phyloP scores from a whole-genome alignment of 1,139 yeast genomes.

The Blastobotrys arbuscula region DNA sequence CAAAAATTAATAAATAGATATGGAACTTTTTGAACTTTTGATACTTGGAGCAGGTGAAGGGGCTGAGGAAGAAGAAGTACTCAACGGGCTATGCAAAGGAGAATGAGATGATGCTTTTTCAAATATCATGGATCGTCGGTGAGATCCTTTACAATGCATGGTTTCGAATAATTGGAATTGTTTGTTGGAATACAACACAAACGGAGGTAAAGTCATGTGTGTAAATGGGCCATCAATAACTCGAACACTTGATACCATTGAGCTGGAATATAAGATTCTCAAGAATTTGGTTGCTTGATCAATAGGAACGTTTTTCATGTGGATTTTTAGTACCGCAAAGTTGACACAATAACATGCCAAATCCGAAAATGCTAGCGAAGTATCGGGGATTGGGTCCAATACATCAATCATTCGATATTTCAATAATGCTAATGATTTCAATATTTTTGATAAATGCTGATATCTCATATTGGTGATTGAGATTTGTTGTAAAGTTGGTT shows the following conservation, averaged over 20 bases:
- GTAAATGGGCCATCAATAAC: conserved; percentile 9
- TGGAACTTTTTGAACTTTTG: not conserved
- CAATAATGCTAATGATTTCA: not conserved
- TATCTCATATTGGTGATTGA: conserved; percentile 5
- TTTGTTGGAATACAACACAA: not conserved
- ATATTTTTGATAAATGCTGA: not conserved
- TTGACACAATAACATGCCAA: conserved; percentile 5
- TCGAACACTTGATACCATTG: conserved; percentile 3
- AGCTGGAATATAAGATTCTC: not conserved
- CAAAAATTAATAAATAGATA: conserved; percentile 1
- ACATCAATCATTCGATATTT: conserved; percentile 10
- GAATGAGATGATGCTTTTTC: conserved; percentile 5
- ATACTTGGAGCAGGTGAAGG: not conserved
- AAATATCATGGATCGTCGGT: not conserved
- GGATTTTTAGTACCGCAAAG: conserved; percentile 9
- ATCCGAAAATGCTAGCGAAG: conserved; percentile 2
- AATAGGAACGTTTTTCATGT: conserved; percentile 7
- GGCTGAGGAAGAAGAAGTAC: not conserved
- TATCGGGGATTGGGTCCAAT: conserved; percentile 8
- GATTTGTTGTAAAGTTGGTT: conserved; percentile 9
- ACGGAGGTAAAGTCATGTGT: conserved; percentile 1
- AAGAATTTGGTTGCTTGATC: conserved; percentile 4
- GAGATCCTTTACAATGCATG: not conserved
- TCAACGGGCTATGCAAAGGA: not conserved
- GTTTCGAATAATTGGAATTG: conserved; percentile 7